phyloP scores from a whole-genome alignment of 2,329 filamentous ascomycete species.

The Mariannaea sp. region DNA sequence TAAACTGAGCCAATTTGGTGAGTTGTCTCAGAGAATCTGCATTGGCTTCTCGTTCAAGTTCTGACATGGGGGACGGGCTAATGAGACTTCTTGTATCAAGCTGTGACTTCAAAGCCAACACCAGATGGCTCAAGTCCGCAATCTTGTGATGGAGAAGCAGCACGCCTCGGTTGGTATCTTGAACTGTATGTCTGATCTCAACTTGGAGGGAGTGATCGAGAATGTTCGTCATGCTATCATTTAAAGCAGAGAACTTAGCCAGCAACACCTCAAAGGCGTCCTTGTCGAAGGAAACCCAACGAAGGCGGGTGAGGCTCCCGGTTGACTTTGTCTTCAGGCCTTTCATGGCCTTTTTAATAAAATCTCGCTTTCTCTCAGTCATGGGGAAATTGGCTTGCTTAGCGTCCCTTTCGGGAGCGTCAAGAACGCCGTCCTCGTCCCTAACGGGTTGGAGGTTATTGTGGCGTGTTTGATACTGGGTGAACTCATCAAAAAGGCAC shows the following conservation, averaged over 20 bases:
- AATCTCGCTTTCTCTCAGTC: constrained; percentile 46
- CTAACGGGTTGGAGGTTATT: constrained; percentile 42
- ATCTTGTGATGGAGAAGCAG: constrained; percentile 54
- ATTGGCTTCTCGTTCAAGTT: constrained; percentile 45
- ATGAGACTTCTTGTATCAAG: constrained; percentile 40
- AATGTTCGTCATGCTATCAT: constrained; percentile 55
- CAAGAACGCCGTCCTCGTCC: constrained; percentile 44
- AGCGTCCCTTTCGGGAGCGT: constrained; percentile 50
- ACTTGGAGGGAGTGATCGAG: constrained; percentile 52
- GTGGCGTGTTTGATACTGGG: constrained; percentile 48
- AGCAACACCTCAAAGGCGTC: constrained; percentile 51
- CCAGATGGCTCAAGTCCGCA: constrained; percentile 50
- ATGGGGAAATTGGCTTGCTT: constrained; percentile 52
- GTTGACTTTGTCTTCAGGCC: constrained; percentile 45
- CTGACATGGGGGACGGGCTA: constrained; percentile 40
- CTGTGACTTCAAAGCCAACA: constrained; percentile 52
- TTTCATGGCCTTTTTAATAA: constrained; percentile 52
- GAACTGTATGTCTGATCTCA: constrained; percentile 53
- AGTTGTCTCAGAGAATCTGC: constrained; percentile 48
- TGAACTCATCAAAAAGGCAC: constrained; percentile 53
- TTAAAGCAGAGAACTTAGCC: constrained; percentile 49
- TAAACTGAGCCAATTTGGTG: constrained; percentile 54
- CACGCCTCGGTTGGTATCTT: constrained; percentile 54
- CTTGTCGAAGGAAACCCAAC: constrained; percentile 54
- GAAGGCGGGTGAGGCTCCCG: constrained; percentile 43